These are phyloP conservation scores for Wallacemonas collosoma DNA, from an alignment of 208 protist species.

Conservation along the genomic window DNA sequence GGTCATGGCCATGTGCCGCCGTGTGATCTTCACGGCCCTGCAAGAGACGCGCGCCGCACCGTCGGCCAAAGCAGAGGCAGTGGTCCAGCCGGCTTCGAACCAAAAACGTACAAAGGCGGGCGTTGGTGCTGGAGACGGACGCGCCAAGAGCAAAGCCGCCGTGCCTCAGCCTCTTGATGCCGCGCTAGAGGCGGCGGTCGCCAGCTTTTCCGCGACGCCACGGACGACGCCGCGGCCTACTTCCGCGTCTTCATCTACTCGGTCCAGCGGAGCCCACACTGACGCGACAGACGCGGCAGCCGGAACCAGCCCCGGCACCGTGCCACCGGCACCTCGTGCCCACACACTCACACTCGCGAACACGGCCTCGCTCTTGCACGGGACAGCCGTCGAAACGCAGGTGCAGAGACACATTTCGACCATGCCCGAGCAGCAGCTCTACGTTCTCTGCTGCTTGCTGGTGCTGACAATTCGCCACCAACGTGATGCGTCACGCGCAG, in stretches of 20 bases:
- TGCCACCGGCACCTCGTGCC: constrained; percentile 3
- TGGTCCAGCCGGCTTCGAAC: neutral
- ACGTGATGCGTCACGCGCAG: constrained; percentile 35
- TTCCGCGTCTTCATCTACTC: constrained; percentile 17
- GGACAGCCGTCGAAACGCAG: constrained; percentile 48
- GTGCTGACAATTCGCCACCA: constrained; percentile 55
- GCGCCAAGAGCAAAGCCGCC: neutral
- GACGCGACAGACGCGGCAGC: neutral
- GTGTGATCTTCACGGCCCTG: constrained; percentile 50
- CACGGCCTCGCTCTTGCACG: constrained; percentile 44
- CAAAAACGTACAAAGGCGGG: neutral
- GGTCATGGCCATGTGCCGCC: constrained; percentile 68
- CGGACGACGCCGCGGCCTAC: neutral
- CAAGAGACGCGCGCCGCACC: constrained; percentile 23
- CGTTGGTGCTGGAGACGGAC: neutral
- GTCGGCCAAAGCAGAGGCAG: neutral
- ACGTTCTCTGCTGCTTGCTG: constrained; percentile 78
- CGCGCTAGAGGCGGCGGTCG: constrained; percentile 28
- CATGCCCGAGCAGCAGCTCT: constrained; percentile 75
- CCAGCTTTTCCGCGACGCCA: constrained; percentile 15
- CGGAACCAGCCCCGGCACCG: neutral
- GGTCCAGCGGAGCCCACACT: constrained; percentile 18
- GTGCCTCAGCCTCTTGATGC: neutral
- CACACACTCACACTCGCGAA: constrained; percentile 49
- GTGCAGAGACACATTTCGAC: constrained; percentile 56